Evolutionary conservation across 805 yeast genomes (phyloP).

Genomic region (Zygosaccharomyces kombuchaensis): DNA sequence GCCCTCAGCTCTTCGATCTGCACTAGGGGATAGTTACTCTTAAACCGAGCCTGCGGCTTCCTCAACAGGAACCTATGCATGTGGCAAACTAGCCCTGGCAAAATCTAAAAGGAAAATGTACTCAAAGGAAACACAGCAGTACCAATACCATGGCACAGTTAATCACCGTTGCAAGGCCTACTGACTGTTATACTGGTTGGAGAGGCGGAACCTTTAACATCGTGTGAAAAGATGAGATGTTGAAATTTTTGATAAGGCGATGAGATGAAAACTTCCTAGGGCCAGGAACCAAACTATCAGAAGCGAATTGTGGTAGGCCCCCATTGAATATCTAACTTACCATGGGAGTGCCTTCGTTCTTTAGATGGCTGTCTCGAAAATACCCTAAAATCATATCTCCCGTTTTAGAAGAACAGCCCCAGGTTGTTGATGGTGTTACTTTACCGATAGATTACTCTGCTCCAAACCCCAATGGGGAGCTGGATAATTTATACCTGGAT

Average conservation of each 20-base stretch:
- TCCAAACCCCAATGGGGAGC: slow-evolving; percentile 92
- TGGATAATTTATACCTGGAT: slow-evolving; percentile 88
- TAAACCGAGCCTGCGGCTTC: slow-evolving; percentile 9
- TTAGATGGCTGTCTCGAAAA: slow-evolving; percentile 90
- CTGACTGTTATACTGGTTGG: not conserved
- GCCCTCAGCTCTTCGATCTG: slow-evolving; percentile 14
- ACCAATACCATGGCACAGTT: not conserved
- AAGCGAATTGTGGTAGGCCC: not conserved
- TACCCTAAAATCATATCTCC: slow-evolving; percentile 94
- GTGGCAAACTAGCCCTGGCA: not conserved
- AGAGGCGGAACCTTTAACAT: not conserved
- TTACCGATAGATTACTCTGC: slow-evolving; percentile 64
- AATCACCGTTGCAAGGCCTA: not conserved
- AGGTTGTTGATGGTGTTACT: slow-evolving; percentile 53
- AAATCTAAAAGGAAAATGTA: not conserved
- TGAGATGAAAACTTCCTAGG: not conserved
- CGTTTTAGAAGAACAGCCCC: slow-evolving; percentile 69
- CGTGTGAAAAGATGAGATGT: slow-evolving; percentile 4
- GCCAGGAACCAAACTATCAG: not conserved
- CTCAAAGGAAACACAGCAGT: not conserved
- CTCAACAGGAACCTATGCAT: slow-evolving; percentile 7
- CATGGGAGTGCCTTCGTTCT: slow-evolving; percentile 98
- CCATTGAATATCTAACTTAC: not conserved
- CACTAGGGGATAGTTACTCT: slow-evolving; percentile 12
- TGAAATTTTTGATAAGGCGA: slow-evolving; percentile 5